These are phyloP conservation scores for Fimicolochytrium jonesii DNA, from an alignment of 192 early-diverging fungal species.

Conservation along the genomic window DNA sequence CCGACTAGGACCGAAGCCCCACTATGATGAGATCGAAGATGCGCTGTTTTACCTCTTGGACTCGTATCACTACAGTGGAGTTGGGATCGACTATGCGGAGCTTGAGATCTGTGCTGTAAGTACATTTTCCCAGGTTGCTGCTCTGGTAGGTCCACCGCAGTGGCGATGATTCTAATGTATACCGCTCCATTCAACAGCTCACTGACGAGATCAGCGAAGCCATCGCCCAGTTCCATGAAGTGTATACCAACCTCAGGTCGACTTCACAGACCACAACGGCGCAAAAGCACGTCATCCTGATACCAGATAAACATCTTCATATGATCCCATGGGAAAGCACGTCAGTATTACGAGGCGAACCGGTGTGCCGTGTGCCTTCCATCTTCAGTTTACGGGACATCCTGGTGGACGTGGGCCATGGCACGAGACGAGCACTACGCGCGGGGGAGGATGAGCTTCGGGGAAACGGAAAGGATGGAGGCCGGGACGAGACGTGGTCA, in stretches of 20 bases:
- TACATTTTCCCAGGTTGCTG: not conserved
- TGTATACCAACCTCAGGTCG: not conserved
- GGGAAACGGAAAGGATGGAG: conserved; percentile 21
- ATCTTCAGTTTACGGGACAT: conserved; percentile 67
- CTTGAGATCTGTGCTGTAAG: conserved; percentile 45
- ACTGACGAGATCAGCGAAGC: conserved; percentile 26
- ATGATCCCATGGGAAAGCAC: conserved; percentile 87
- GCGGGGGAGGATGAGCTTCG: not conserved
- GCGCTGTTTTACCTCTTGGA: conserved; percentile 65
- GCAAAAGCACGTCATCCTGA: conserved; percentile 69
- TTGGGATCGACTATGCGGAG: conserved; percentile 52
- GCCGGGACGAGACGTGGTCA: too few relatives aligned
- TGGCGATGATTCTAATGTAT: too few relatives aligned
- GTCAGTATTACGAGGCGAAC: conserved; percentile 60
- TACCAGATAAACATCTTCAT: conserved; percentile 82
- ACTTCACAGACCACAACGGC: not conserved
- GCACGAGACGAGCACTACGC: too few relatives aligned
- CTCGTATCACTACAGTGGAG: conserved; percentile 51
- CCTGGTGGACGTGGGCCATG: not conserved
- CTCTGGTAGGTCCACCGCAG: too few relatives aligned
- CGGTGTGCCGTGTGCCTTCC: conserved; percentile 80
- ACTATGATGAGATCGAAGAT: conserved; percentile 65
- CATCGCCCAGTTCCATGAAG: conserved; percentile 19
- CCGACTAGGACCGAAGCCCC: conserved; percentile 46
- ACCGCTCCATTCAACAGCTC: too few relatives aligned